phyloP scores from a whole-genome alignment of 202 grass and related monocot species.

The Carex arenaria region DNA sequence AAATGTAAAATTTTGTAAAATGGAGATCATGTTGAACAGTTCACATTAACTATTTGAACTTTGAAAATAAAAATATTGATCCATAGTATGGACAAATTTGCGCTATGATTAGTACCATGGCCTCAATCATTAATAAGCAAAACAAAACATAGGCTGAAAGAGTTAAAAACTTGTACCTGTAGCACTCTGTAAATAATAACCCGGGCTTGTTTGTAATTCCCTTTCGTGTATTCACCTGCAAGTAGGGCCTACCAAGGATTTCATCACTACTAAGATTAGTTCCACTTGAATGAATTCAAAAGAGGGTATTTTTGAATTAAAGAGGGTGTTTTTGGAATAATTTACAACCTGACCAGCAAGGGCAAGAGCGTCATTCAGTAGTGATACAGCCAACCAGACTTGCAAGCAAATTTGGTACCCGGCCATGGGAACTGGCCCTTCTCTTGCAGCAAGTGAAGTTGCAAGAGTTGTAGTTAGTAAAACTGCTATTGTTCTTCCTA shows the following conservation, averaged over 20 bases:
- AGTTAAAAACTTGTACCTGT: conserved; percentile 43
- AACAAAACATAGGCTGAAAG: not conserved
- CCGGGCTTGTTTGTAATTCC: conserved; percentile 65
- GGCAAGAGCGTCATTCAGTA: conserved; percentile 83
- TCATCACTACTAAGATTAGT: not conserved
- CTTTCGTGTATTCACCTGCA: conserved; percentile 67
- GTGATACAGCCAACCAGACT: conserved; percentile 81
- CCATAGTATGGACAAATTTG: no score
- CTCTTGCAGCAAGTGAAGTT: conserved; percentile 68
- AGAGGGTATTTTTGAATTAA: not conserved
- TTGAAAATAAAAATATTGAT: no score
- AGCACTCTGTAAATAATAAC: conserved; percentile 58
- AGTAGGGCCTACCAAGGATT: conserved; percentile 55
- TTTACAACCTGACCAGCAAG: conserved; percentile 68
- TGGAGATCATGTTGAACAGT: no score
- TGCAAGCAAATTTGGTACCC: conserved; percentile 80
- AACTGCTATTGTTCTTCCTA: conserved; percentile 70
- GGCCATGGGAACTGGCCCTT: conserved; percentile 86
- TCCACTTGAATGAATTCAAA: not conserved
- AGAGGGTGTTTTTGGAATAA: not conserved
- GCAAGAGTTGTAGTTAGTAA: conserved; percentile 58
- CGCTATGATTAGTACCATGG: no score
- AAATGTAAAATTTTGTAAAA: no score
- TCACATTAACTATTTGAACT: no score
- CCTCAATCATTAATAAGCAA: not conserved